phyloP scores from a whole-genome alignment of 805 yeast species.

The Maudiozyma turicensis region DNA sequence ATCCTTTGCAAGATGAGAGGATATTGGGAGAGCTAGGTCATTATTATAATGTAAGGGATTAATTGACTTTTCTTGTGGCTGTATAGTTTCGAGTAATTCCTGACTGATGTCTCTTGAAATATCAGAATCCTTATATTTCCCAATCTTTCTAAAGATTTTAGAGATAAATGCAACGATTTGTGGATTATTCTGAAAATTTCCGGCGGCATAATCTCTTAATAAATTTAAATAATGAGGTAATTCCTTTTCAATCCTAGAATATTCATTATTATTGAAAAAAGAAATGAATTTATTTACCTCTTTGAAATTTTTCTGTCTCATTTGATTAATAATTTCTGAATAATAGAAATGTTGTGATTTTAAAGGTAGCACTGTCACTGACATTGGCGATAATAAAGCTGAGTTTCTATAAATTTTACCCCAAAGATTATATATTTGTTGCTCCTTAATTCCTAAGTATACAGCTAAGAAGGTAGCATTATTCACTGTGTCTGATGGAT shows the following conservation, averaged over 20 bases:
- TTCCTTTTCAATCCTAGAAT: neutral
- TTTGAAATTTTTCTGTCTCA: conserved; percentile 12
- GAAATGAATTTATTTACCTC: conserved; percentile 21
- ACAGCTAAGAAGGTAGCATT: conserved; percentile 34
- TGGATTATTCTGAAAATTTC: conserved; percentile 38
- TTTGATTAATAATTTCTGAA: conserved; percentile 24
- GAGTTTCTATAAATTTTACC: conserved; percentile 25
- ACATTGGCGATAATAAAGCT: conserved; percentile 32
- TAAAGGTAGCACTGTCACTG: conserved; percentile 38
- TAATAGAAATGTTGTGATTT: conserved; percentile 29
- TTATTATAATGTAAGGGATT: conserved; percentile 9
- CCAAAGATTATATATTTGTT: conserved; percentile 37
- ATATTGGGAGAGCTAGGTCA: conserved; percentile 35
- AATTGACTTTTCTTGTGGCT: conserved; percentile 7
- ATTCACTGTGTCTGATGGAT: conserved; percentile 6
- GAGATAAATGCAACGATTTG: conserved; percentile 41
- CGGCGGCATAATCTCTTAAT: conserved; percentile 47
- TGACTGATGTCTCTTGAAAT: conserved; percentile 47
- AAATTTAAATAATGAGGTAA: conserved; percentile 36
- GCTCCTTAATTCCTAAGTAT: conserved; percentile 41
- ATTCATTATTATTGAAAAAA: conserved; percentile 11
- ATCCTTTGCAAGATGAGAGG: conserved; percentile 35
- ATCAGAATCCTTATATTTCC: conserved; percentile 29
- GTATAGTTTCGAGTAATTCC: conserved; percentile 35
- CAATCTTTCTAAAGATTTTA: conserved; percentile 26